Evolutionary conservation across 164 flowering plant genomes (phyloP).

Genomic region (Tinospora cordifolia): DNA sequence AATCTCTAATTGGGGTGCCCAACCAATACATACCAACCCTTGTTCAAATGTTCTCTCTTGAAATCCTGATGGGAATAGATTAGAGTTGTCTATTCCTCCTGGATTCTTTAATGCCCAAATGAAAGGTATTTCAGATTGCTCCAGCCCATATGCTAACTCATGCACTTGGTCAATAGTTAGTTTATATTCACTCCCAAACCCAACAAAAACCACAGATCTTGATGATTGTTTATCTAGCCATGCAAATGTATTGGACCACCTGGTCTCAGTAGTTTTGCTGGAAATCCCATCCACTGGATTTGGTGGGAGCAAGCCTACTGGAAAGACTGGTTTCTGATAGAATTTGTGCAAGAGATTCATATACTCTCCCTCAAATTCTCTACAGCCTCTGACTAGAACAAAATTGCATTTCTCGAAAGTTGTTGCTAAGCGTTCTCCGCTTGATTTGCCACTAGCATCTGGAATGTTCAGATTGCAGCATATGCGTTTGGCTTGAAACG

Average conservation of each 20-base stretch:
- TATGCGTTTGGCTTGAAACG: conserved; percentile 6
- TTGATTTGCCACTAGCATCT: conserved; percentile 15
- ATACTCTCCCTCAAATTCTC: conserved; percentile 29
- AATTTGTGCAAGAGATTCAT: conserved; percentile 15
- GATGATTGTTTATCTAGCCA: conserved; percentile 3
- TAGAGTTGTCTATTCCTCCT: neutral
- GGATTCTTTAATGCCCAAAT: conserved; percentile 33
- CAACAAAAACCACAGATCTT: conserved; percentile 2
- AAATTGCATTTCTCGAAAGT: conserved; percentile 4
- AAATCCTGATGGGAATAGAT: conserved; percentile 17
- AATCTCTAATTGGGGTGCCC: conserved; percentile 32
- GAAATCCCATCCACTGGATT: conserved; percentile 1
- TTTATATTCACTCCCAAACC: conserved; percentile 6
- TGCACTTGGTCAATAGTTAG: conserved; percentile 17
- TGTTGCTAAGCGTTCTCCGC: conserved; percentile 7
- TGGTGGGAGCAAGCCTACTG: conserved; percentile 33
- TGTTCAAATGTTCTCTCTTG: neutral
- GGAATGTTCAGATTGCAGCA: neutral
- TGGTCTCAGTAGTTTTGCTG: neutral
- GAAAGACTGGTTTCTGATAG: conserved; percentile 28
- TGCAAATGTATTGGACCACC: neutral
- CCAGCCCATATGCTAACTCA: conserved; percentile 30
- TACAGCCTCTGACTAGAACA: conserved; percentile 23
- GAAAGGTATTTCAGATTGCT: conserved; percentile 26
- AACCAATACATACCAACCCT: conserved; percentile 27